Evolutionary conservation across 768 basidiomycete species (phyloP).

Genomic region (Tulasnella sp.): DNA sequence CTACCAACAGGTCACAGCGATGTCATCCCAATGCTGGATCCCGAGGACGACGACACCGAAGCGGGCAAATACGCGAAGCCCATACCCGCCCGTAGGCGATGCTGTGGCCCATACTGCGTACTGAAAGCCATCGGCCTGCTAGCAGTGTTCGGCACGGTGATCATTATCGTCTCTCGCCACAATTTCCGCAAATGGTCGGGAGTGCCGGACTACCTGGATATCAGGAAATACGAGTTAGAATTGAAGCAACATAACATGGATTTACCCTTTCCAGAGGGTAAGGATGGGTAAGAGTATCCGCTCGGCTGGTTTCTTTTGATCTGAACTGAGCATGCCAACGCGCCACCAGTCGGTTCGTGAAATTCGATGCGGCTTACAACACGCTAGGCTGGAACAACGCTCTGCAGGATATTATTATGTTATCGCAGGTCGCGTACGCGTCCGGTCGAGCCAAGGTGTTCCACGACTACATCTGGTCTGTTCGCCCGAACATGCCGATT

Average conservation of each 20-base stretch:
- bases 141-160: too few species aligned
- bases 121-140: too few species aligned
- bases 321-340: too few species aligned
- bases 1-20: too few species aligned
- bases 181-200: background rate
- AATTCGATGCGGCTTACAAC: background rate
- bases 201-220: slow-evolving; percentile 32
- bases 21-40: too few species aligned
- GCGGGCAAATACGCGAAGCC: too few species aligned
- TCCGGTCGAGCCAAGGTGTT: slow-evolving; percentile 13
- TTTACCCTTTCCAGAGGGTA: slow-evolving; percentile 13
- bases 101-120: too few species aligned
- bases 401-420: slow-evolving; percentile 12
- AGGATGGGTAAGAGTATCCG: background rate
- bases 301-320: background rate
- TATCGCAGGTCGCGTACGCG: background rate
- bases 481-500: slow-evolving; percentile 1
- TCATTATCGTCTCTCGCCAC: background rate
- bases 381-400: slow-evolving; percentile 13
- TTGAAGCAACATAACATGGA: slow-evolving; percentile 8
- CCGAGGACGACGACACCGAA: too few species aligned
- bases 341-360: slow-evolving; percentile 12
- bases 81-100: too few species aligned
- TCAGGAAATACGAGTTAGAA: slow-evolving; percentile 32
- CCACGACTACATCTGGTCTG: slow-evolving; percentile 11